Evolutionary conservation across 805 yeast genomes (phyloP).

Genomic region (Metschnikowia shivogae): DNA sequence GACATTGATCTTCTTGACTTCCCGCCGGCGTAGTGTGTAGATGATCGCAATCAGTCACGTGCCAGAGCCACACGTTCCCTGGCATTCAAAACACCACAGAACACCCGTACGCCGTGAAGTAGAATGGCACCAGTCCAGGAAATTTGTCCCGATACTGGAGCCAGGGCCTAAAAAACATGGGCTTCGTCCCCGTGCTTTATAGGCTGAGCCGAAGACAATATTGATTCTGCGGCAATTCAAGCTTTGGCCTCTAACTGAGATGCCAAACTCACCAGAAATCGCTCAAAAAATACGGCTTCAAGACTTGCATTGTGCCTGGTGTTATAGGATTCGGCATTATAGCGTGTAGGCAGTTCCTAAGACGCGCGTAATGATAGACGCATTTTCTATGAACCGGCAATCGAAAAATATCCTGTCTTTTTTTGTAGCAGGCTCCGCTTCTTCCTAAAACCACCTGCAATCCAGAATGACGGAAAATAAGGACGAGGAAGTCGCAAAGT

Average conservation of each 20-base stretch:
- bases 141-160: too few species aligned
- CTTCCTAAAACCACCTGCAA: background rate
- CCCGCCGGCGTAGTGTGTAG: background rate
- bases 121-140: too few species aligned
- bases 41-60: conserved; percentile 4
- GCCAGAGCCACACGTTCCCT: background rate
- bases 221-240: too few species aligned
- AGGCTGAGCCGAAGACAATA: too few species aligned
- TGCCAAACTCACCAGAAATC: too few species aligned
- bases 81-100: too few species aligned
- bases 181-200: too few species aligned
- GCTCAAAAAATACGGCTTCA: too few species aligned
- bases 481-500: conserved; percentile 10
- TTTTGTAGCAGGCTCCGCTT: conserved; percentile 5
- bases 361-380: conserved; percentile 6
- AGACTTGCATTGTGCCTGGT: too few species aligned
- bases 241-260: too few species aligned
- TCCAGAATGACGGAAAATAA: conserved; percentile 3
- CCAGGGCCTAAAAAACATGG: too few species aligned
- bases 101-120: too few species aligned
- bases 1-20: background rate
- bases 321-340: background rate
- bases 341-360: background rate
- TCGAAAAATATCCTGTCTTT: conserved; percentile 1
- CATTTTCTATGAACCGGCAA: conserved; percentile 5